Base-by-base conservation (phyloP, 306 rosid species). In the Quercus alba region DNA sequence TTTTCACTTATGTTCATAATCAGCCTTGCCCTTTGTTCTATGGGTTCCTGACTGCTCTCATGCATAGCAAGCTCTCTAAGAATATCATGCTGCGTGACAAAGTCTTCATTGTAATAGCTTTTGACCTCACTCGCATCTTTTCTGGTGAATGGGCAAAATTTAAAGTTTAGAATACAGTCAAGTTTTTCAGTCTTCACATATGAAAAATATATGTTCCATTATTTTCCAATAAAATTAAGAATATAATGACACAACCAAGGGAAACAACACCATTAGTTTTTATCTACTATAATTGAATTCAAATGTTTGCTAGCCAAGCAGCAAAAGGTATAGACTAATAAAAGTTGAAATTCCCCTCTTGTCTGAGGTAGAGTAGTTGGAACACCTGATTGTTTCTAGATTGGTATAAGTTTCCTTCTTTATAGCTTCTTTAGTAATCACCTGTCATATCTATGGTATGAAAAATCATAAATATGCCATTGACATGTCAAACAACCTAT, bases 31-130 rank as follows among this genome's bases (percentile, higher is more conserved):
- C 85, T 74, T 15, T 41, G 61, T 75, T 74, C 59, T 9, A 66
- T 49, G 1, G 83, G 59, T 1, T 41, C 82, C 31, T 55, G 13
- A n/a, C 25, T 62, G 46, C 59, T 49, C 62, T 75, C 70, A 13
- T 31, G 72, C 41, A 81, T 75, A 6, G 87, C 87, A n/a, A 86
- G 72, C 59, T 83, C 90, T 62, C 86, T 81, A 55, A 84, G 84
- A 71, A 81, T 67, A 55, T 76, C 79, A 56, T 81, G 76, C 76
- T 78, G 84, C 6, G 73, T 79, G 23, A 76, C 70, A 3, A 72
- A 84, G 78, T 84, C 69, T 18, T 81, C 86, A 19, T 17, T 70
- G 44, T 81, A 84, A 41, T 57, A 84, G 25, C 31, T 83, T 3
- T 75, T 83, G 1, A 4, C 28, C 13, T 72, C 82, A 19, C 12